phyloP scores from a whole-genome alignment of 2,329 filamentous ascomycete genomes.

The Trichoderma polysporum region DNA sequence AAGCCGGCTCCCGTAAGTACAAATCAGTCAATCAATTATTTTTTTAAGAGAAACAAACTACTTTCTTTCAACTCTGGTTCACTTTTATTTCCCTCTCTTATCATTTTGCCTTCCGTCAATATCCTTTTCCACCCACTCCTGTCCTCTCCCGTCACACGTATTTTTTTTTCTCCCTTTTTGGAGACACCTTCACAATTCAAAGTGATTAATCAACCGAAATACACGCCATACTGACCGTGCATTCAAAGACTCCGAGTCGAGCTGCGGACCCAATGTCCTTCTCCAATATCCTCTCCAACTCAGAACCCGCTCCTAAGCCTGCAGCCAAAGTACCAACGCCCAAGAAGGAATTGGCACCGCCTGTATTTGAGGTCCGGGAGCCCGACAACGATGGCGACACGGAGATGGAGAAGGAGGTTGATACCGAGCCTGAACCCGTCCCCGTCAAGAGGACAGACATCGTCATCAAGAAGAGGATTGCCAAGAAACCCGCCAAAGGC shows the following conservation, averaged over 20 bases:
- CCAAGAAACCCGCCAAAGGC: constrained; percentile 47
- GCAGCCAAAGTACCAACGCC: constrained; percentile 30
- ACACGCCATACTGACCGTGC: neutral
- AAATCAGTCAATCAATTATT: neutral
- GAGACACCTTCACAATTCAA: neutral
- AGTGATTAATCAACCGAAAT: neutral
- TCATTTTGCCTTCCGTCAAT: neutral
- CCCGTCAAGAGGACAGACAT: constrained; percentile 30
- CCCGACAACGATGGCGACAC: constrained; percentile 32
- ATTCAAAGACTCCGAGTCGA: constrained; percentile 66
- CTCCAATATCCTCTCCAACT: constrained; percentile 85
- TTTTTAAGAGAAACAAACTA: neutral
- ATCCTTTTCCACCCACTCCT: too few relatives aligned
- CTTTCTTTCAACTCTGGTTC: neutral
- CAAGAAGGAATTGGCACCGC: constrained; percentile 25
- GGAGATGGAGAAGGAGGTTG: constrained; percentile 38
- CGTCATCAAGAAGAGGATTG: constrained; percentile 30
- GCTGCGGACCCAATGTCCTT: constrained; percentile 91
- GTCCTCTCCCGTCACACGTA: constrained; percentile 23
- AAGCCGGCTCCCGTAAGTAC: constrained; percentile 36
- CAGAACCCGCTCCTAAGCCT: constrained; percentile 62
- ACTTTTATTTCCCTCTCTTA: constrained; percentile 35
- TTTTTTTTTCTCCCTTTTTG: neutral
- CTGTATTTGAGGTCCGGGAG: constrained; percentile 39
- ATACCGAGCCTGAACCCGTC: constrained; percentile 35